Conservation (phyloP, 441 rosid genomes). For the Gossypium lobatum region DNA sequence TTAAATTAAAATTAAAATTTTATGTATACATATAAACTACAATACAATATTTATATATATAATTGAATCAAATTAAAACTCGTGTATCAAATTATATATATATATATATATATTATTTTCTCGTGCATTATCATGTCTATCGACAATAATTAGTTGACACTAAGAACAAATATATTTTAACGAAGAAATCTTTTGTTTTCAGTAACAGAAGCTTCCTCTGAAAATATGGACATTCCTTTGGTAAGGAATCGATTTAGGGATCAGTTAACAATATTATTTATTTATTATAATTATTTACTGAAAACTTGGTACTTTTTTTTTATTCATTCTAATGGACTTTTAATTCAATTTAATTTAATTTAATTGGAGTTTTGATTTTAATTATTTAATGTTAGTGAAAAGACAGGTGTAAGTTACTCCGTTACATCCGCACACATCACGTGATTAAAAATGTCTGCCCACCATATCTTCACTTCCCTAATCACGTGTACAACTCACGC, state of each 20-base stretch:
- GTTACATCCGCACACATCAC: conserved; percentile 50
- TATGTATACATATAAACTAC: too few relatives aligned
- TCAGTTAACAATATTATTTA: conserved; percentile 48
- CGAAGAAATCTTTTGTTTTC: conserved; percentile 15
- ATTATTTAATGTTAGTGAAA: neutral
- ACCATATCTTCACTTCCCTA: conserved; percentile 35
- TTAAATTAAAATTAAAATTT: too few relatives aligned
- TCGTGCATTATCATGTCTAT: too few relatives aligned
- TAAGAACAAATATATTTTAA: neutral
- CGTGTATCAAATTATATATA: too few relatives aligned
- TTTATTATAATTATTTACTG: conserved; percentile 1
- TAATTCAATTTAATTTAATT: neutral
- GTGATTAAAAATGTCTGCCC: conserved; percentile 50
- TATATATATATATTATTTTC: too few relatives aligned
- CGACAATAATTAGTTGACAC: too few relatives aligned
- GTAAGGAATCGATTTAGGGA: conserved; percentile 70
- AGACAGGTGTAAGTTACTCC: conserved; percentile 44
- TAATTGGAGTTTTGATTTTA: neutral
- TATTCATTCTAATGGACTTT: neutral
- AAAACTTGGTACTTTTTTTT: neutral
- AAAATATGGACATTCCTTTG: conserved; percentile 48
- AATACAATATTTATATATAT: too few relatives aligned
- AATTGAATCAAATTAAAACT: too few relatives aligned
- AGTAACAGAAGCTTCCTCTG: conserved; percentile 22
- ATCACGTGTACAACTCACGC: conserved; percentile 93